Percentiles rank a stretch among this genome's conserved stretches.
phyloP scores from a whole-genome alignment of 768 basidiomycete genomes.

The Russula sp. region DNA sequence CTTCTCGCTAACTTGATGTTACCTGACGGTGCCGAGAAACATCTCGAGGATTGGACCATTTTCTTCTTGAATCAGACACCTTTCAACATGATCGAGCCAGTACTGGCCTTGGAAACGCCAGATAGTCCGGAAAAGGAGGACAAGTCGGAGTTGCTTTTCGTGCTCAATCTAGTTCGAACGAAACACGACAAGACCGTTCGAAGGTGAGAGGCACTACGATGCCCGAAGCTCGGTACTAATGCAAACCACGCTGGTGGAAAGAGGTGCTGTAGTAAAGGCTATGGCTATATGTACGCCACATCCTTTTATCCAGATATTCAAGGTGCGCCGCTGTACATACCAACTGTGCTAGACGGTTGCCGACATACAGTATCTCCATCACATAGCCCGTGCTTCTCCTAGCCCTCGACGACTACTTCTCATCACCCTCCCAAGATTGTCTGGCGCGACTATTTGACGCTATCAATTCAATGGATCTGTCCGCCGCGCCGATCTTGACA shows the following conservation, averaged over 20 bases:
- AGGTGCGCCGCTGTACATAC: slow-evolving; percentile 47
- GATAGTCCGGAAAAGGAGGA: slow-evolving; percentile 35
- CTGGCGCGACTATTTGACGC: slow-evolving; percentile 88
- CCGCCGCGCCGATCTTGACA: slow-evolving; percentile 72
- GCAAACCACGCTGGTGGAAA: slow-evolving; percentile 41
- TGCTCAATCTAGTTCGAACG: slow-evolving; percentile 86
- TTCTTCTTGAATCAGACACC: slow-evolving; percentile 97
- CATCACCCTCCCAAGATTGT: slow-evolving; percentile 83
- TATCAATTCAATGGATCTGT: slow-evolving; percentile 86
- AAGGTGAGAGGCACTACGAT: slow-evolving; percentile 48
- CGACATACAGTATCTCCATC: slow-evolving; percentile 17
- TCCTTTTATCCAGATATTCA: slow-evolving; percentile 95
- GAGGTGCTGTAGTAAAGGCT: slow-evolving; percentile 92
- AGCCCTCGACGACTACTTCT: slow-evolving; percentile 93
- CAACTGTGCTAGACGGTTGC: neutral
- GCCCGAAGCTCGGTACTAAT: neutral
- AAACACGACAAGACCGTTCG: slow-evolving; percentile 84
- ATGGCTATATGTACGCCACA: slow-evolving; percentile 91
- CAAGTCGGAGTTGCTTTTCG: slow-evolving; percentile 67
- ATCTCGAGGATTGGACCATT: slow-evolving; percentile 95
- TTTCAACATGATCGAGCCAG: slow-evolving; percentile 81
- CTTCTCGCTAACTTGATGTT: slow-evolving; percentile 97
- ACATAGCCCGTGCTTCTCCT: slow-evolving; percentile 87
- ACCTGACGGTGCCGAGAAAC: slow-evolving; percentile 95
- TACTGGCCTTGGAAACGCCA: slow-evolving; percentile 66